These are phyloP conservation scores for Irpex rosettiformis DNA, from an alignment of 1,284 basidiomycete species.

Conservation along the genomic window DNA sequence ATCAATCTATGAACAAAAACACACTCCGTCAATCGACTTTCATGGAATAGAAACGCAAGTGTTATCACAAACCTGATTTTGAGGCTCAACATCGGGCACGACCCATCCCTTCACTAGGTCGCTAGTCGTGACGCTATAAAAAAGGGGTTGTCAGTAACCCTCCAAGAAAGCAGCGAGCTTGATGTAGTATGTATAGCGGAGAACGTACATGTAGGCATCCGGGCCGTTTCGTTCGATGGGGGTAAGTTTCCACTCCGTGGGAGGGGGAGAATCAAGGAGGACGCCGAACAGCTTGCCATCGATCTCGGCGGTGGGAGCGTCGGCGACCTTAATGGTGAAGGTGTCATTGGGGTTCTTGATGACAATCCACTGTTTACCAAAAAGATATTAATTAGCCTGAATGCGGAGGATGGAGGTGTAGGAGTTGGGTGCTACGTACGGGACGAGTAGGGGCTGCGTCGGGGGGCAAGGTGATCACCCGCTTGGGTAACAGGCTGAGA, in stretches of 20 bases:
- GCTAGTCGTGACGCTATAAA: neutral
- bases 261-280: neutral
- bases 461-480: neutral
- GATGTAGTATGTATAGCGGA: neutral
- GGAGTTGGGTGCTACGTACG: neutral
- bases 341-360: neutral
- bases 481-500: neutral
- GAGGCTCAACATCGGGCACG: neutral
- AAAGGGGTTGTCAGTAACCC: neutral
- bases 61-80: neutral
- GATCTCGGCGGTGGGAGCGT: neutral
- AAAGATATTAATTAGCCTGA: no score
- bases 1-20: neutral
- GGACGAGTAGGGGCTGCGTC: neutral
- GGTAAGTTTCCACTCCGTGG: neutral
- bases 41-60: no score
- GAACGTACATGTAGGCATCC: neutral
- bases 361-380: conserved; percentile 6
- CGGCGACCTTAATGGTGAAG: neutral
- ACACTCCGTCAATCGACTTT: no score
- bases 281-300: conserved; percentile 3
- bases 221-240: neutral
- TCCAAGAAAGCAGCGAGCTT: neutral
- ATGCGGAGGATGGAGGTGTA: no score
- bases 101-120: neutral